Percentiles rank a stretch among this genome's conserved stretches.
phyloP scores from a whole-genome alignment of 1,284 basidiomycete genomes.

The Apiotrichum gracile region DNA sequence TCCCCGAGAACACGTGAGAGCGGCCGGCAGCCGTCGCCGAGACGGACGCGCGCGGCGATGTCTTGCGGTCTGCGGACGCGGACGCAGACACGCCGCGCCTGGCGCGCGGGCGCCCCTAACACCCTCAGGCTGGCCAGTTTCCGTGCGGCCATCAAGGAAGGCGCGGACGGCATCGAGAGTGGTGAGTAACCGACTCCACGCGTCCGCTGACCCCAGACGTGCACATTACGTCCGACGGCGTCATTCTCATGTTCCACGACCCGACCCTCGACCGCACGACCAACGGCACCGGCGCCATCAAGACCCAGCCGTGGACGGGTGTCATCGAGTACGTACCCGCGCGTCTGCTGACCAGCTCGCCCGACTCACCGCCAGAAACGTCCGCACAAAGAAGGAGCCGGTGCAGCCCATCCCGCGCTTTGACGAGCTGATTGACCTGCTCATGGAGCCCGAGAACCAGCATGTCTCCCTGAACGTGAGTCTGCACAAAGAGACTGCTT shows the following conservation, averaged over 20 bases:
- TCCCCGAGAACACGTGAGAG: constrained; percentile 47
- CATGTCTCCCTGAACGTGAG: constrained; percentile 75
- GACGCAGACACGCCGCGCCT: background rate
- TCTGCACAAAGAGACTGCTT: background rate
- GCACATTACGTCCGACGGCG: constrained; percentile 83
- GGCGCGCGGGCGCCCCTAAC: constrained; percentile 7
- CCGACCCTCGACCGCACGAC: constrained; percentile 59
- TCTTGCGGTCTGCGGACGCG: too few relatives aligned
- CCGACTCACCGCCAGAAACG: constrained; percentile 48
- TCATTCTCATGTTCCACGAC: constrained; percentile 96
- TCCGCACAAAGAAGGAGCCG: constrained; percentile 77
- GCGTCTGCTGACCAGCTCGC: too few relatives aligned
- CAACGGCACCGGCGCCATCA: constrained; percentile 52
- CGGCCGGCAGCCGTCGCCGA: background rate
- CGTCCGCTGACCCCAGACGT: constrained; percentile 61
- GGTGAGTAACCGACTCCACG: constrained; percentile 17
- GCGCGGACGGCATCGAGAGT: constrained; percentile 89
- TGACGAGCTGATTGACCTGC: constrained; percentile 67
- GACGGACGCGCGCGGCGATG: background rate
- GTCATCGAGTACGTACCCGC: constrained; percentile 40
- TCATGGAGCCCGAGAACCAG: constrained; percentile 59
- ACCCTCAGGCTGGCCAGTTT: constrained; percentile 74
- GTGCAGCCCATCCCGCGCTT: constrained; percentile 84
- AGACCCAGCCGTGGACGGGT: constrained; percentile 47
- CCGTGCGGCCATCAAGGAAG: constrained; percentile 83